Conservation (phyloP, 345 rosid species). For the Eucalyptus dawsonii region DNA sequence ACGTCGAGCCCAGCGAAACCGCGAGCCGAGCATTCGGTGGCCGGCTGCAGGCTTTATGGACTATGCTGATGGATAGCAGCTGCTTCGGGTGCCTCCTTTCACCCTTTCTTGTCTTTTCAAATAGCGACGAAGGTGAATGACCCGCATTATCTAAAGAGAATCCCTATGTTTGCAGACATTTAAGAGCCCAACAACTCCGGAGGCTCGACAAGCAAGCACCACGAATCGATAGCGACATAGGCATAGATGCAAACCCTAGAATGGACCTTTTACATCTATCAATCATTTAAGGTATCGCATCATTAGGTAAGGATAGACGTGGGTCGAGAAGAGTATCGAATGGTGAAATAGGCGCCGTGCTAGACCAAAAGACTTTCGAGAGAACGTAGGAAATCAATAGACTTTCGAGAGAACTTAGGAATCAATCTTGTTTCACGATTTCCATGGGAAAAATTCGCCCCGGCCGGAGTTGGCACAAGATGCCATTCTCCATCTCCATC, state of each 20-base stretch:
- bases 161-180: background rate
- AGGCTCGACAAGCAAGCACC: background rate
- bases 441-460: background rate
- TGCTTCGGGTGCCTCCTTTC: background rate
- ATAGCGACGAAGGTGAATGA: background rate
- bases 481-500: background rate
- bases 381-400: background rate
- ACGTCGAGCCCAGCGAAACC: background rate
- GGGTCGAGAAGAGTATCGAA: background rate
- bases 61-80: background rate
- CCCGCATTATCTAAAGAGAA: background rate
- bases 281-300: background rate
- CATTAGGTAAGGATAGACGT: background rate
- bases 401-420: background rate
- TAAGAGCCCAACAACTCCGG: background rate
- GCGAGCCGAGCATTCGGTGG: background rate
- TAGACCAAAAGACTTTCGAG: background rate
- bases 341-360: background rate
- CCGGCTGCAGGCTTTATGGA: background rate
- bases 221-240: background rate
- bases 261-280: background rate
- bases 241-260: background rate
- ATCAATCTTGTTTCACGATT: background rate
- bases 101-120: background rate
- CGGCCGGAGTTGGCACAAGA: fast-evolving